Conservation (phyloP, 1,139 yeast genomes). For the Suhomyces bokatorum region DNA sequence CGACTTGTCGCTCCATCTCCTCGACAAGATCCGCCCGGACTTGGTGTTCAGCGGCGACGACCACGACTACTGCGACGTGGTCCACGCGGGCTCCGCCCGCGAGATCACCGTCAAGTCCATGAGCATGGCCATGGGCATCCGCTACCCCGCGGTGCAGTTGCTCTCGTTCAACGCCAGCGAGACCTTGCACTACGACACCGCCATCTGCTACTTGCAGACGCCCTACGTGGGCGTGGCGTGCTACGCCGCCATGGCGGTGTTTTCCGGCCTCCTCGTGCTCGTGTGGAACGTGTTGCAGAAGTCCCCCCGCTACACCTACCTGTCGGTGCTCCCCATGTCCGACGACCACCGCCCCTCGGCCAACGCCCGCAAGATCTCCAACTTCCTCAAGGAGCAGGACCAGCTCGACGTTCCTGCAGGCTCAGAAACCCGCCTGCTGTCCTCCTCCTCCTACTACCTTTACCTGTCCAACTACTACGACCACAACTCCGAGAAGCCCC, state of each 20-base stretch:
- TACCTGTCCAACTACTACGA: slow-evolving; percentile 13
- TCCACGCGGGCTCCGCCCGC: slow-evolving; percentile 31
- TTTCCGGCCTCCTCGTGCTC: slow-evolving; percentile 31
- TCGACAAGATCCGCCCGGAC: slow-evolving; percentile 39
- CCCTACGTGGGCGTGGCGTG: slow-evolving; percentile 47
- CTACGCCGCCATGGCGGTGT: slow-evolving; percentile 41
- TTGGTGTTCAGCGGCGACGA: slow-evolving; percentile 53
- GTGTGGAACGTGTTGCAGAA: slow-evolving; percentile 34
- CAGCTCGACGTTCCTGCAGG: slow-evolving; percentile 11
- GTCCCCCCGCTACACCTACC: slow-evolving; percentile 20
- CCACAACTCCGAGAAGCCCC: neutral
- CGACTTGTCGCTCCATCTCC: slow-evolving; percentile 28
- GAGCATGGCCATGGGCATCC: slow-evolving; percentile 62
- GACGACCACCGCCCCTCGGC: slow-evolving; percentile 13
- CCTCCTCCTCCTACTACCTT: slow-evolving; percentile 15
- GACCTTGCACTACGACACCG: slow-evolving; percentile 35
- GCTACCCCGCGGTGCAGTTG: slow-evolving; percentile 54
- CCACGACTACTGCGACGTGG: slow-evolving; percentile 56
- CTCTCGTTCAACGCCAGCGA: slow-evolving; percentile 33
- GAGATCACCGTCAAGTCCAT: slow-evolving; percentile 58
- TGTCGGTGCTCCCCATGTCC: slow-evolving; percentile 17
- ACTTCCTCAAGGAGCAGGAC: slow-evolving; percentile 21
- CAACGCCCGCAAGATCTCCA: slow-evolving; percentile 18
- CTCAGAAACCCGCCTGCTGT: slow-evolving; percentile 1
- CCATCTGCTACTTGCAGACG: slow-evolving; percentile 48